Percentiles rank a stretch among this genome's conserved stretches.
Evolutionary conservation across 177 flowering plant genomes (phyloP).

Genomic region (Viscum album): DNA sequence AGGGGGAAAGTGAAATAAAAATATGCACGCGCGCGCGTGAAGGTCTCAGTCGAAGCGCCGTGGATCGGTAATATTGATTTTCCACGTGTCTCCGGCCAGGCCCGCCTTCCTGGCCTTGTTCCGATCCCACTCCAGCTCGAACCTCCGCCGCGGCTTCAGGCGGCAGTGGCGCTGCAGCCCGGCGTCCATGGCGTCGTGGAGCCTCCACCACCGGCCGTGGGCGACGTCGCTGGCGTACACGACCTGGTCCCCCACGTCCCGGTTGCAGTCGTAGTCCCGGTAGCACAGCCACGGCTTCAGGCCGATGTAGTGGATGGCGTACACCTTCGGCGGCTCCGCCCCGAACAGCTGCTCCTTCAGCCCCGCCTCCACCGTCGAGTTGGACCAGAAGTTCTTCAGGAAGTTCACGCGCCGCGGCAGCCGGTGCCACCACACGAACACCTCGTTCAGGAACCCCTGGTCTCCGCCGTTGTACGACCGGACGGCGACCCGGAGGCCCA

Average conservation of each 20-base stretch:
- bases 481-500: constrained; percentile 39
- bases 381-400: constrained; percentile 84
- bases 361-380: constrained; percentile 37
- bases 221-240: constrained; percentile 87
- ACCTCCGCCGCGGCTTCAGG: constrained; percentile 38
- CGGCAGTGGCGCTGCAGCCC: constrained; percentile 45
- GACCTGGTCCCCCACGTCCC: constrained; percentile 45
- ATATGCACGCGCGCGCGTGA: too few relatives aligned
- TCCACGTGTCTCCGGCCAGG: constrained; percentile 49
- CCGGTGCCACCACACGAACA: constrained; percentile 93
- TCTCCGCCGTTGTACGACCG: constrained; percentile 93
- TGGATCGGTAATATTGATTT: constrained; percentile 64
- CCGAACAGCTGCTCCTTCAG: constrained; percentile 67
- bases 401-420: constrained; percentile 67
- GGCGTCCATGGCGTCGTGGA: constrained; percentile 61
- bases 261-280: constrained; percentile 90
- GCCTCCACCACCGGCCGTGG: constrained; percentile 70
- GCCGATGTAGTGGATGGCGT: constrained; percentile 73
- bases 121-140: constrained; percentile 57
- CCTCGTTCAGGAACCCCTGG: constrained; percentile 83
- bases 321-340: constrained; percentile 66
- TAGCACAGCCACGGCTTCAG: constrained; percentile 91
- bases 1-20: too few relatives aligned
- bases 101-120: constrained; percentile 38
- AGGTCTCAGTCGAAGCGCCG: constrained; percentile 24